Conservation (phyloP, 2,329 filamentous ascomycete species). For the Claviceps fusiformis region DNA sequence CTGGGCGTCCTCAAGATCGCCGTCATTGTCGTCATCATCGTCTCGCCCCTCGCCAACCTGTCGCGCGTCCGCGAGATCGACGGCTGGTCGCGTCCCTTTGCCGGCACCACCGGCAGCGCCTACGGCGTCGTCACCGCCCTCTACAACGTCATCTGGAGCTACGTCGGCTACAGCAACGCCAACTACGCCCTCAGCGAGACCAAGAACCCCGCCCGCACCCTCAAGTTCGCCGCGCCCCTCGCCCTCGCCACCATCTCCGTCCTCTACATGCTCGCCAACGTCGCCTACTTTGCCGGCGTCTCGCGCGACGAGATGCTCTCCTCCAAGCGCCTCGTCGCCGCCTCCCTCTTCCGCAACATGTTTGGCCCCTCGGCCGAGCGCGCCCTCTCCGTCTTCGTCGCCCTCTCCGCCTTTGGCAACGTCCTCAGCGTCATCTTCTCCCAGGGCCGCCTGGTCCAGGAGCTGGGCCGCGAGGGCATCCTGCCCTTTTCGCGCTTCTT, state of each 20-base stretch:
- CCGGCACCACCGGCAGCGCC: slow-evolving; percentile 50
- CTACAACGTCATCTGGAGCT: slow-evolving; percentile 61
- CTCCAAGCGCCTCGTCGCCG: slow-evolving; percentile 37
- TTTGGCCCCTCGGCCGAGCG: slow-evolving; percentile 40
- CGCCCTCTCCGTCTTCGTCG: slow-evolving; percentile 51
- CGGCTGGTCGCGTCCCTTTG: slow-evolving; percentile 51
- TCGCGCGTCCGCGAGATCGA: slow-evolving; percentile 42
- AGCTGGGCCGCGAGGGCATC: slow-evolving; percentile 53
- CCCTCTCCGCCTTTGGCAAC: slow-evolving; percentile 54
- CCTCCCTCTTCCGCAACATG: slow-evolving; percentile 42
- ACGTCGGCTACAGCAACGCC: slow-evolving; percentile 54
- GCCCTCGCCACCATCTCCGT: slow-evolving; percentile 44
- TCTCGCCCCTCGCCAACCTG: slow-evolving; percentile 48
- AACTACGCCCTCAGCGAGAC: slow-evolving; percentile 55
- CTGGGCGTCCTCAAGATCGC: slow-evolving; percentile 53
- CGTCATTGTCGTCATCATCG: slow-evolving; percentile 51
- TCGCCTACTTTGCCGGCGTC: slow-evolving; percentile 51
- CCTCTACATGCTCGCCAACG: slow-evolving; percentile 53
- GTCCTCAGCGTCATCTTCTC: slow-evolving; percentile 56
- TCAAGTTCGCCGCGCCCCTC: slow-evolving; percentile 50
- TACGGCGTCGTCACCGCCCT: slow-evolving; percentile 57
- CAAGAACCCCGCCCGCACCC: slow-evolving; percentile 48
- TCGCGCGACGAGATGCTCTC: slow-evolving; percentile 38
- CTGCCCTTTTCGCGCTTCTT: slow-evolving; percentile 48
- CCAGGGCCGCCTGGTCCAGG: slow-evolving; percentile 51